phyloP scores from a whole-genome alignment of 2,329 filamentous ascomycete species.

The Seiridium cupressi region DNA sequence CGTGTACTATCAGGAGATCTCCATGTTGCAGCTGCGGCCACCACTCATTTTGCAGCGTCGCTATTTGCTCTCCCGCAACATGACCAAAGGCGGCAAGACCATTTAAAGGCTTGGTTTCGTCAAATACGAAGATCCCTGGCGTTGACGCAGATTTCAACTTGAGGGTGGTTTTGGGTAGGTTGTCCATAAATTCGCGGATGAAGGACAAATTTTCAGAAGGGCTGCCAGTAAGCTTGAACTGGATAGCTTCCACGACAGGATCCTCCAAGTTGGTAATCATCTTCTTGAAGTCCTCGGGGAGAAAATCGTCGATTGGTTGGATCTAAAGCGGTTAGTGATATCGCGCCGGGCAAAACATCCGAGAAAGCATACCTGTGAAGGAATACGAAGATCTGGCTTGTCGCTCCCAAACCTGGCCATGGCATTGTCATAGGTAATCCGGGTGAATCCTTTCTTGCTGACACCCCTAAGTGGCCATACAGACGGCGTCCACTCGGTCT shows the following conservation, averaged over 20 bases:
- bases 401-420: conserved; percentile 84
- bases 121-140: conserved; percentile 75
- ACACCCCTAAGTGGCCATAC: not conserved
- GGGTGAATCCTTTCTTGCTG: not conserved
- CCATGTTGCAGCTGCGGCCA: conserved; percentile 57
- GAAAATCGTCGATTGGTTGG: conserved; percentile 59
- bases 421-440: conserved; percentile 64
- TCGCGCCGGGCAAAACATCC: not conserved
- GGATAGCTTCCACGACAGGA: conserved; percentile 74
- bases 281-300: conserved; percentile 62
- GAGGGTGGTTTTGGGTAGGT: conserved; percentile 56
- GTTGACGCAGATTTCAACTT: conserved; percentile 69
- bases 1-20: conserved; percentile 80
- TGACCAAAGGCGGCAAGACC: conserved; percentile 60
- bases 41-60: conserved; percentile 14
- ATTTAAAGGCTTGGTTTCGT: conserved; percentile 69
- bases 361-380: conserved; percentile 52
- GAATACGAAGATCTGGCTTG: conserved; percentile 85
- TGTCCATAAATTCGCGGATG: conserved; percentile 68
- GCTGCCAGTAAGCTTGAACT: conserved; percentile 54
- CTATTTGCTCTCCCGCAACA: conserved; percentile 23
- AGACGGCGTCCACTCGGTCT: not conserved
- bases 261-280: conserved; percentile 71
- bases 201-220: conserved; percentile 38
- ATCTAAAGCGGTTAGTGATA: conserved; percentile 50